Conservation (phyloP, 306 rosid species). For the Ormosia semicastrata region DNA sequence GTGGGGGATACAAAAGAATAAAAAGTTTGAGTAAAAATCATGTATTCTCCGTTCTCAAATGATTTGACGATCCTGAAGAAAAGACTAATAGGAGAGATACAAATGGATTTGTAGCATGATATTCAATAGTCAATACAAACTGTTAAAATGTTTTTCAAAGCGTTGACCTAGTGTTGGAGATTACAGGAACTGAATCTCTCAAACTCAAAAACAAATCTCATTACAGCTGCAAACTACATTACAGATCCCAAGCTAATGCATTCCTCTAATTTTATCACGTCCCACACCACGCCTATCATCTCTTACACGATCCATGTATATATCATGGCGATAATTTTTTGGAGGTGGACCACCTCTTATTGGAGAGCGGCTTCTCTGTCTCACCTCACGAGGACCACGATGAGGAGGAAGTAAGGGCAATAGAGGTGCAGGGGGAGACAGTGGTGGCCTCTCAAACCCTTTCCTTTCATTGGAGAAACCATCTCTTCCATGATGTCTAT, state of each 20-base stretch:
- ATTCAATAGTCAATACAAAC: no score
- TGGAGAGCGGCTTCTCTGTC: no score
- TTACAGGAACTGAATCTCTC: background rate
- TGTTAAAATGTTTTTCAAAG: no score
- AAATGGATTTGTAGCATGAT: no score
- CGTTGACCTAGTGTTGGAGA: background rate
- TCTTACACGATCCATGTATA: no score
- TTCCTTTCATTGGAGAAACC: slow-evolving; percentile 60
- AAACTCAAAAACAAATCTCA: background rate
- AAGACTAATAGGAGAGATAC: background rate
- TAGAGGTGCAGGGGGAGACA: slow-evolving; percentile 60
- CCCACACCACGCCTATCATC: no score
- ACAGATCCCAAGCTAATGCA: slow-evolving; percentile 6
- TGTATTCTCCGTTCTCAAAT: background rate
- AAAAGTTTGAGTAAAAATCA: background rate
- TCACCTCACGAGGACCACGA: slow-evolving; percentile 23
- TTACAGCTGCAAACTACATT: background rate
- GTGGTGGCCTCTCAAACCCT: slow-evolving; percentile 74
- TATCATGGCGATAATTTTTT: no score
- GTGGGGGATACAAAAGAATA: background rate
- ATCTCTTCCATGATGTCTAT: slow-evolving; percentile 72
- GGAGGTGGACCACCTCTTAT: no score
- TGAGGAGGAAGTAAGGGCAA: slow-evolving; percentile 23
- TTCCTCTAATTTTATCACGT: no score
- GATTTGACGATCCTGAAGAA: background rate